These are phyloP conservation scores for Silene noctiflora DNA, from an alignment of 179 eudicot genomes.

Conservation along the genomic window DNA sequence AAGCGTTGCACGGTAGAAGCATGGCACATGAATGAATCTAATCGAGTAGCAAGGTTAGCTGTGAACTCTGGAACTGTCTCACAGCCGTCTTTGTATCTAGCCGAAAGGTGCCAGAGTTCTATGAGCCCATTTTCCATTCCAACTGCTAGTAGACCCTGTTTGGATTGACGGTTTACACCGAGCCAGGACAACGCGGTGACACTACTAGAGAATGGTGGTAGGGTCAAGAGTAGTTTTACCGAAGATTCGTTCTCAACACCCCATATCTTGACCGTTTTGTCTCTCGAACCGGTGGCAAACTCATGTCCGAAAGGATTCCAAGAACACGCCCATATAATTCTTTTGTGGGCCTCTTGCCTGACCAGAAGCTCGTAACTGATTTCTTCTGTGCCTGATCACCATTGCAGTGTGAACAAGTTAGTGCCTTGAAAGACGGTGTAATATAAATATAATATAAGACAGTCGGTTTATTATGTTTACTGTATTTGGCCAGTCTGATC, in stretches of 20 bases:
- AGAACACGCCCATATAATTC: constrained; percentile 92
- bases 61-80: constrained; percentile 16
- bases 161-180: constrained; percentile 47
- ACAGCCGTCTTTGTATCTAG: constrained; percentile 26
- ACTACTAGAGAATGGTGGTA: constrained; percentile 63
- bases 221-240: constrained; percentile 50
- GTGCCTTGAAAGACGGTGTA: not conserved
- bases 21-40: constrained; percentile 75
- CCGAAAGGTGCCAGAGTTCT: constrained; percentile 63
- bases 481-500: too few relatives aligned
- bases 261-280: constrained; percentile 89
- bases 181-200: constrained; percentile 85
- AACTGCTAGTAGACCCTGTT: constrained; percentile 63
- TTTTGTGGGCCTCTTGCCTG: constrained; percentile 87
- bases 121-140: constrained; percentile 86
- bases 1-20: constrained; percentile 70
- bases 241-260: constrained; percentile 44
- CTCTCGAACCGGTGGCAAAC: constrained; percentile 92
- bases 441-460: too few relatives aligned
- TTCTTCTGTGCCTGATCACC: constrained; percentile 42
- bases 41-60: constrained; percentile 36
- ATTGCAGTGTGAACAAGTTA: not conserved
- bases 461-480: too few relatives aligned
- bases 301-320: constrained; percentile 85
- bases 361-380: constrained; percentile 49